Conservation (phyloP, 2,329 filamentous ascomycete species). For the Cyclaneusma minus region DNA sequence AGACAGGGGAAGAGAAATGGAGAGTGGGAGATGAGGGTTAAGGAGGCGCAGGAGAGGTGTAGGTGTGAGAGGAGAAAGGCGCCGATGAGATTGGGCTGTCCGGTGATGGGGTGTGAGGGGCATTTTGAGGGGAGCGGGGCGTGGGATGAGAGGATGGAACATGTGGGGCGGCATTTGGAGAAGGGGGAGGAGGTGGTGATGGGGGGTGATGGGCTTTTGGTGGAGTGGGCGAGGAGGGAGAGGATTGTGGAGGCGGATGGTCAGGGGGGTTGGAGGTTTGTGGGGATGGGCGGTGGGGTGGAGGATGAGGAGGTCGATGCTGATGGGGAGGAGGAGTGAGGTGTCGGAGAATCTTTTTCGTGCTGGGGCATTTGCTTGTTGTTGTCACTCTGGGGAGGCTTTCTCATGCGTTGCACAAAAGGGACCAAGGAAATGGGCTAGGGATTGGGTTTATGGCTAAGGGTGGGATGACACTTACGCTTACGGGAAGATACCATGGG, state of each 20-base stretch:
- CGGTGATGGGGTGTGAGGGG: conserved; percentile 40
- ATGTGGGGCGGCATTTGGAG: conserved; percentile 70
- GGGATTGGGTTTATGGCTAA: no score
- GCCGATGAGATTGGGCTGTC: conserved; percentile 45
- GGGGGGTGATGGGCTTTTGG: conserved; percentile 8
- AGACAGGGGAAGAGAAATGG: conserved; percentile 23
- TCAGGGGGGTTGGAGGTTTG: conserved; percentile 1
- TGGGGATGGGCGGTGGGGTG: conserved; percentile 1
- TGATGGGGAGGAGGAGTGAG: conserved; percentile 7
- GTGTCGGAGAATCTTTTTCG: background rate
- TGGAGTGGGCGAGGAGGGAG: conserved; percentile 10
- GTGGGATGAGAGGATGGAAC: conserved; percentile 80
- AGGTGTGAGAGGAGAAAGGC: conserved; percentile 41
- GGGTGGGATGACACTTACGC: no score
- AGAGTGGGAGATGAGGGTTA: conserved; percentile 37
- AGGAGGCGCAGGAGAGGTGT: conserved; percentile 40
- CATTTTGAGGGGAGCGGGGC: conserved; percentile 45
- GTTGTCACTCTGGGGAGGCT: no score
- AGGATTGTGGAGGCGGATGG: conserved; percentile 8
- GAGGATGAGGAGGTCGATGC: conserved; percentile 9
- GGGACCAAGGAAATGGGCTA: no score
- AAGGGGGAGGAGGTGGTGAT: conserved; percentile 19
- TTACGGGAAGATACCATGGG: no score
- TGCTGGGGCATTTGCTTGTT: no score
- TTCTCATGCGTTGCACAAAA: no score